Evolutionary conservation across 768 basidiomycete species (phyloP), one percentile per base, ranked within the genome.

Genomic region (Lactarius trivialis): DNA sequence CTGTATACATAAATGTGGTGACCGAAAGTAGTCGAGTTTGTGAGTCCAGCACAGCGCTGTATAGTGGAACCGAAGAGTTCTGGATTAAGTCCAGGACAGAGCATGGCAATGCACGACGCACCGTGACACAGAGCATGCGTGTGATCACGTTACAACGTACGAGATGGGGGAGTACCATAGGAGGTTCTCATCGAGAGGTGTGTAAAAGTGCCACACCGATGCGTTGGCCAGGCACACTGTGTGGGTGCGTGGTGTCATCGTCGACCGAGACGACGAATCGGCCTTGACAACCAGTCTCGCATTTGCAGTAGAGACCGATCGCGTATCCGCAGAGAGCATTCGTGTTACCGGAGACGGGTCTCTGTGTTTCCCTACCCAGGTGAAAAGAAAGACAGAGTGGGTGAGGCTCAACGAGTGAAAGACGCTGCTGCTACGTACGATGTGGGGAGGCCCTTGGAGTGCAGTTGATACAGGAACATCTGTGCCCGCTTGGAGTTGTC

Each of bases 201-300:
- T 63, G 61, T 14, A 49, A 6, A 15, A 48, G 24, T 12, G 45
- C 36, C 0, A 58, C 43, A 12, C 26, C 30, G 14, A 58, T 37
- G 43, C 61, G 52, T 36, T 63, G 61, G 14, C 61, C 57, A 12
- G n/a, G 43, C 17, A 63, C 36, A 15, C 45, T 28, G 36, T 58
- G 32, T 12, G 30, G 43, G 54, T 63, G 61, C 3, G 52, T 58
- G 28, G 5, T 1, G 28, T 63, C 57, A 17, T 63, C 52, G 9
- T 55, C 51, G 45, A 39, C 61, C 11, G 52, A 54, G 30, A 63
- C n/a, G 57, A 55, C 11, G 12, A 63, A 28, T 21, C 33, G 43
- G 19, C 61, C 61, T 8, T 9, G 7, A 26, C 61, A 63, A 4
- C n/a, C 36, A 17, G 3, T 1, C 34, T 48, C 34, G 37, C 61